These are phyloP conservation scores for Metschnikowia dekortorum DNA, from an alignment of 805 yeast species.

Conservation along the genomic window DNA sequence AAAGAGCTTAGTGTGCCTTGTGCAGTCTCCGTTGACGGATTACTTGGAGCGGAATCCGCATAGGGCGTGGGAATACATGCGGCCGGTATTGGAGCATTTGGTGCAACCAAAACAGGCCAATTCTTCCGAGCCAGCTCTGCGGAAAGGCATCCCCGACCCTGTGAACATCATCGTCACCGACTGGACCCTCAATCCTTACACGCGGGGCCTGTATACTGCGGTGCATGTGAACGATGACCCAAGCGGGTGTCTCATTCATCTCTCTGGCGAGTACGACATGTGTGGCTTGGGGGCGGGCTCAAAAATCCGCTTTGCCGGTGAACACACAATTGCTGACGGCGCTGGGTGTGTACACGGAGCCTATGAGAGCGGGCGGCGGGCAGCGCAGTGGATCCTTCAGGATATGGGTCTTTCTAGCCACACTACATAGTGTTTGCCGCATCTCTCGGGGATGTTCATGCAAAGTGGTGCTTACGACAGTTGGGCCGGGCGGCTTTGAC, in stretches of 20 bases:
- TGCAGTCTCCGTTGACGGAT: conserved; percentile 72
- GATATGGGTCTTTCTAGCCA: background rate
- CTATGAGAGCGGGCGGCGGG: conserved; percentile 67
- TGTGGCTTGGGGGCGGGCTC: conserved; percentile 43
- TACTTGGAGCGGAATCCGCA: conserved; percentile 47
- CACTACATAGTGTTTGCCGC: too few species aligned
- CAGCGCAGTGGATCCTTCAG: conserved; percentile 36
- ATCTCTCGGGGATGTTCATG: too few species aligned
- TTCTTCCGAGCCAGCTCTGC: too few species aligned
- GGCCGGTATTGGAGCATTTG: conserved; percentile 42
- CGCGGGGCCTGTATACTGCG: conserved; percentile 80
- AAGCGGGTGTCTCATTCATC: conserved; percentile 53
- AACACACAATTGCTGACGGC: conserved; percentile 81
- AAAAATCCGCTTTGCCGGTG: conserved; percentile 80
- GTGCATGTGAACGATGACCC: conserved; percentile 69
- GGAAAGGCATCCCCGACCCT: conserved; percentile 17
- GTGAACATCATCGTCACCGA: conserved; percentile 45
- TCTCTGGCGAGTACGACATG: conserved; percentile 40
- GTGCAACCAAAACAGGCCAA: background rate
- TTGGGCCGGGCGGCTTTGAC: too few species aligned
- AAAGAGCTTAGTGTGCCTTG: conserved; percentile 54
- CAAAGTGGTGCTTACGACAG: too few species aligned
- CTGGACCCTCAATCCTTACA: conserved; percentile 79
- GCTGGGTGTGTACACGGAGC: conserved; percentile 94
- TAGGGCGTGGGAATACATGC: conserved; percentile 52